These are phyloP conservation scores for Trypanosomatidae sp. DNA, from an alignment of 208 protist genomes.

Conservation along the genomic window DNA sequence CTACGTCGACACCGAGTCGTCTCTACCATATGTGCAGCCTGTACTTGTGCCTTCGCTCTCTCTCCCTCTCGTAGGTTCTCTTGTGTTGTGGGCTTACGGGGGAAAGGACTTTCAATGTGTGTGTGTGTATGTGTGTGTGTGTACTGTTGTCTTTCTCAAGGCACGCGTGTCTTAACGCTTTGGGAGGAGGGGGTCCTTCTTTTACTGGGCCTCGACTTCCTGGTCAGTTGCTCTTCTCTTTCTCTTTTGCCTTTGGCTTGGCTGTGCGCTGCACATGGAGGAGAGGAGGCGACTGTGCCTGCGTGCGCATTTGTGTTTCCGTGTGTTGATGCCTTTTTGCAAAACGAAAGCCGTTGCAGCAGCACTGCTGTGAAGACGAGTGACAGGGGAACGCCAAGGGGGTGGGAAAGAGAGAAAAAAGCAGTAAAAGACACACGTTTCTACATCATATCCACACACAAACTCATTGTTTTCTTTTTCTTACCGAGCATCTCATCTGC, in stretches of 20 bases:
- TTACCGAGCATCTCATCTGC: conserved; percentile 6
- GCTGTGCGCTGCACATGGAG: not conserved
- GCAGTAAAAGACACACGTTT: not conserved
- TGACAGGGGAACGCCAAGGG: not conserved
- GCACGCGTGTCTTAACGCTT: not conserved
- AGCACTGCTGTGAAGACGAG: not conserved
- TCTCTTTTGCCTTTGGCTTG: not conserved
- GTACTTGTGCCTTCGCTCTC: not conserved
- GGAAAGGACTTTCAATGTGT: not conserved
- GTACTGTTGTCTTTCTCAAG: not conserved
- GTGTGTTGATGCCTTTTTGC: not conserved
- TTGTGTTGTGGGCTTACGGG: not conserved
- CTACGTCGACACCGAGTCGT: not conserved
- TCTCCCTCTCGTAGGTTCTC: not conserved
- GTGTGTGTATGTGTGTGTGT: not conserved
- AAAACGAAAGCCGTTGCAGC: not conserved
- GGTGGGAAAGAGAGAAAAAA: not conserved
- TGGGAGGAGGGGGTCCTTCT: not conserved
- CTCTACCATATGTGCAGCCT: not conserved
- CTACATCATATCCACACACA: not conserved
- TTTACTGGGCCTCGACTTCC: not conserved
- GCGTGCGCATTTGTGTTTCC: not conserved
- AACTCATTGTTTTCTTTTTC: not conserved
- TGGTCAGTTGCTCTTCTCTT: not conserved
- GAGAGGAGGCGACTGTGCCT: not conserved